phyloP scores from a whole-genome alignment of 1,284 basidiomycete genomes.

The Moesziomyces sp. region DNA sequence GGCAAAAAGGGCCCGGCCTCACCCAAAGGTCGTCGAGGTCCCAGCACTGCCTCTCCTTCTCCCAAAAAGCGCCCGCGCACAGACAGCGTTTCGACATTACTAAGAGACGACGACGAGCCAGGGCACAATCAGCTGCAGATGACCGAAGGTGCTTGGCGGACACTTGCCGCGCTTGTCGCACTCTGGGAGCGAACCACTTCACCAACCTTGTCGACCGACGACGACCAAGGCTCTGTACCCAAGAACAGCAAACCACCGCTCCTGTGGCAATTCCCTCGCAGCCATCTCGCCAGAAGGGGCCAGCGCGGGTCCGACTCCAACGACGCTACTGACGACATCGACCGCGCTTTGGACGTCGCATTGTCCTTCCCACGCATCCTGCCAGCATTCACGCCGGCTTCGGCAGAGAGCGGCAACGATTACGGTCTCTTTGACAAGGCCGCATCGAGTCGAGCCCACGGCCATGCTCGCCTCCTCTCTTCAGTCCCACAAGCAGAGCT shows the following conservation, averaged over 20 bases:
- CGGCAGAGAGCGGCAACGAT: conserved; percentile 2
- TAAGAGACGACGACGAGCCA: not conserved
- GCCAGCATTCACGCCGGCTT: conserved; percentile 13
- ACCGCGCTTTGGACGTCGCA: conserved; percentile 31
- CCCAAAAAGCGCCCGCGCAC: conserved; percentile 8
- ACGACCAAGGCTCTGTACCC: not conserved
- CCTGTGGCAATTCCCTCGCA: conserved; percentile 35
- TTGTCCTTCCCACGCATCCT: conserved; percentile 33
- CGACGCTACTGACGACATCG: conserved; percentile 23
- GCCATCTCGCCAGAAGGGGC: not conserved
- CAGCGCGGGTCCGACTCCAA: not conserved
- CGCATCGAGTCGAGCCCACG: conserved; percentile 4
- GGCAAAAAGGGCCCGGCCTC: conserved; percentile 4
- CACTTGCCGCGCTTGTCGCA: conserved; percentile 21
- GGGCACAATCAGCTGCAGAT: conserved; percentile 5
- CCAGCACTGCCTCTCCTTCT: conserved; percentile 1
- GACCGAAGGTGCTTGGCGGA: conserved; percentile 48
- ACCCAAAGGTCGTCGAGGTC: not conserved
- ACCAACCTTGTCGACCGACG: not conserved
- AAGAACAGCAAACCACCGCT: conserved; percentile 15
- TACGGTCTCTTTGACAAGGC: conserved; percentile 12
- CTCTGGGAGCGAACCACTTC: conserved; percentile 27
- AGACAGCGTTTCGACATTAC: not conserved
- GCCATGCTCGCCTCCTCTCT: conserved; percentile 18
- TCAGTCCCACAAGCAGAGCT: conserved; percentile 31